Conservation (phyloP, 2,329 filamentous ascomycete species). For the Stenocarpella maydis region DNA sequence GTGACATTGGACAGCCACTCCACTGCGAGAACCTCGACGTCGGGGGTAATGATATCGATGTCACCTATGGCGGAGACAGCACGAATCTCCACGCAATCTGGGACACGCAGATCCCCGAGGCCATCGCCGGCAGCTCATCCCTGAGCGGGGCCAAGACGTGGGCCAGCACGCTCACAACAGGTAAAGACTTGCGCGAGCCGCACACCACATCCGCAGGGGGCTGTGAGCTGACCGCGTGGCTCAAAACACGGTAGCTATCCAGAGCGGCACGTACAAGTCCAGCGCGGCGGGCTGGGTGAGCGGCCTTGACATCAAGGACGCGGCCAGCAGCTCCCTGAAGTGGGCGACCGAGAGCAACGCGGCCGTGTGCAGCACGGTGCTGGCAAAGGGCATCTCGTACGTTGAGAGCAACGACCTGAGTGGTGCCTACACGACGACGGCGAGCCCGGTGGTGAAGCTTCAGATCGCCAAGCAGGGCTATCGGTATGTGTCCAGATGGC, state of each 20-base stretch:
- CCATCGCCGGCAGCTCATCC: slow-evolving; percentile 47
- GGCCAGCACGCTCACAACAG: slow-evolving; percentile 47
- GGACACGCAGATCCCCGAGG: slow-evolving; percentile 66
- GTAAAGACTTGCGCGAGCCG: slow-evolving; percentile 32
- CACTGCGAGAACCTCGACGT: slow-evolving; percentile 60
- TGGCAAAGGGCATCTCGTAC: slow-evolving; percentile 47
- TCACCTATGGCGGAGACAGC: slow-evolving; percentile 57
- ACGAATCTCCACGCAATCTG: slow-evolving; percentile 69
- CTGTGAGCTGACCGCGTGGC: background rate
- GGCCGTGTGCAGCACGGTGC: slow-evolving; percentile 53
- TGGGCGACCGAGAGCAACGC: slow-evolving; percentile 54
- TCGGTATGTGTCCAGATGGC: slow-evolving; percentile 29
- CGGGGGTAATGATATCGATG: slow-evolving; percentile 64
- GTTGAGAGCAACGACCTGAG: slow-evolving; percentile 51
- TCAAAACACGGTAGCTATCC: slow-evolving; percentile 43
- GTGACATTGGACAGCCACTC: slow-evolving; percentile 63
- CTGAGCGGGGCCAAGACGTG: slow-evolving; percentile 49
- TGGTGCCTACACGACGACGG: slow-evolving; percentile 50
- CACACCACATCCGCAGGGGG: too few species aligned
- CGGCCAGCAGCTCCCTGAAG: slow-evolving; percentile 44
- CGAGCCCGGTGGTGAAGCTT: slow-evolving; percentile 49
- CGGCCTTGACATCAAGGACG: slow-evolving; percentile 45
- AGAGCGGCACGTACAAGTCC: slow-evolving; percentile 47
- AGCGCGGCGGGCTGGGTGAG: slow-evolving; percentile 47
- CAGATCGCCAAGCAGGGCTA: slow-evolving; percentile 57